Base-by-base conservation (phyloP, 306 rosid genomes). In the Cucurbita ficifolia region DNA sequence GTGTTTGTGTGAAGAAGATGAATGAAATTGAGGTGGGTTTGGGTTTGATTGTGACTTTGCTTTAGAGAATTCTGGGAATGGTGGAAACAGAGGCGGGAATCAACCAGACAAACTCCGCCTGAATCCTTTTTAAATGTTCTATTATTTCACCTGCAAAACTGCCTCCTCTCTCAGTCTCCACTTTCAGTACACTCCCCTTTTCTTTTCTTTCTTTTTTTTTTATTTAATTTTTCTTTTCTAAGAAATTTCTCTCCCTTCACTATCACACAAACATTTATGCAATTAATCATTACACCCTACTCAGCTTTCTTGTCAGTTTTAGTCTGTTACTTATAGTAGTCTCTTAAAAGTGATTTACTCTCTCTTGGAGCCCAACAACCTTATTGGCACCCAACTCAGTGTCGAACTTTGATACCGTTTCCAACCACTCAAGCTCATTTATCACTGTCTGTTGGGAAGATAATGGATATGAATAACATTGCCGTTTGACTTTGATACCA, bases 71-170 rank as follows among this genome's bases (percentile, higher is more conserved):
- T 68, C 33, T 45, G 73, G 56, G 4, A 5, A 24, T 46, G 54
- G 40, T 16, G n/a, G 33, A 46, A 69, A 69, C 55, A 69, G 57
- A 67, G 72, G 45, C 3, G 54, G 11, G 55, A 68, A 22, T 68
- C 72, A 64, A 65, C 4, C 36, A 65, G 38, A 65, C 72, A 69
- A 29, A 17, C 74, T 9, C 0, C 24, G 24, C 29, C 45, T 70
- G 58, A 70, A 45, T 29, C 45, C 33, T 62, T 10, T 48, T 48
- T 29, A 46, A 46, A 24, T 69, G 57, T 29, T 69, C 58, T 70
- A 43, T 70, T 70, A 33, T 49, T 70, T 70, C 74, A 70, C 43
- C 74, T 70, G 74, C 58, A 49, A 33, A 68, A 49, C 56, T 68
- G 73, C 56, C 33, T 70, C 39, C 22, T 16, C 43, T 29, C 45